Evolutionary conservation across 2,329 filamentous ascomycete genomes (phyloP), one percentile per base, ranked within the genome.

Genomic region (Cordyceps cicadae): DNA sequence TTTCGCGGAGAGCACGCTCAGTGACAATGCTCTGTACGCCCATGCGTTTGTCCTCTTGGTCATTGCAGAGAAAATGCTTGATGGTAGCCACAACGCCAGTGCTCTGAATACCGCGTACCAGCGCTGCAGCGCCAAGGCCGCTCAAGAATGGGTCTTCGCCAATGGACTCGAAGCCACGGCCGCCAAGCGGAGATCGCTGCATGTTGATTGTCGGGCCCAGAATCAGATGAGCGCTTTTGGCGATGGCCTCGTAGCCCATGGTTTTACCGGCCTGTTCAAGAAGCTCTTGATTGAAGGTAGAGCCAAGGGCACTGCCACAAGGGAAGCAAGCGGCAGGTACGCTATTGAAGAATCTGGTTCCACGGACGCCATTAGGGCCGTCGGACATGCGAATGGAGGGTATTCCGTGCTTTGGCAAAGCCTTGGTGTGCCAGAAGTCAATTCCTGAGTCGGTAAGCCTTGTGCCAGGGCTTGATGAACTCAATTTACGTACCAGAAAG

Each of bases 381-480:
- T 90, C 87, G 43, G 84, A 82, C 52, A 86, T 78, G 53, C 87
- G 83, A 37, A 89, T 76, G 0, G 86, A 84, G 6, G 86, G 86
- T 39, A 89, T 78, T 1, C 82, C 81, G 66, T 85, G 79, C 24
- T 82, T 70, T 11, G 83, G 82, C 7, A 89, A 75, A 15, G 81
- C 71, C 65, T 83, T 81, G 39, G 86, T 87, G 67, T 88, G 84
- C 87, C 87, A 89, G 67, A 88, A 88, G 72, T 89, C 86, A 64
- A 81, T 79, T 61, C 84, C 84, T 81, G 12, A 4, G 32, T 3
- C 19, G 12, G 37, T 62, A 41, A 60, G 60, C 6, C 21, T 3
- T 1, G 7, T 32, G 53, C 60, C 6, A 58, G 17, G 9, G 17
- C 5, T 29, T 21, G 3, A 19, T 19, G 26, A 21, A 3, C 21